phyloP scores from a whole-genome alignment of 257 asterid species.

The Solanum ossicruentum region DNA sequence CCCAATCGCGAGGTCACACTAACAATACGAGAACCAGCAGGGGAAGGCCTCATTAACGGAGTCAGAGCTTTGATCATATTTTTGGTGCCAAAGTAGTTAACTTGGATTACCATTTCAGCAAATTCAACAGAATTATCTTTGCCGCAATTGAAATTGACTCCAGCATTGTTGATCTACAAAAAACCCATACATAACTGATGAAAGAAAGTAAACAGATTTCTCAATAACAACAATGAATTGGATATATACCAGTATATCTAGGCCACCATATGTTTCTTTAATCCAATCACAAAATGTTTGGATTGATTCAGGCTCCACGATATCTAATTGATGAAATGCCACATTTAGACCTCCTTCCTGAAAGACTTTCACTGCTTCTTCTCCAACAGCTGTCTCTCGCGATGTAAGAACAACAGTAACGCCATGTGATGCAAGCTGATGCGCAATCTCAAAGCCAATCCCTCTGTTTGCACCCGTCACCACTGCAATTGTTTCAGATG shows the following conservation, averaged over 20 bases:
- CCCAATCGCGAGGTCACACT: constrained; percentile 73
- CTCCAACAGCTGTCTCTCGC: constrained; percentile 58
- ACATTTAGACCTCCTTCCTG: constrained; percentile 63
- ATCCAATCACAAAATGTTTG: constrained; percentile 48
- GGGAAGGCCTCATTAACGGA: constrained; percentile 65
- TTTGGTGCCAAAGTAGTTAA: constrained; percentile 82
- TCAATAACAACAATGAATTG: neutral
- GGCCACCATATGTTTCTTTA: constrained; percentile 52
- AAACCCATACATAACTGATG: neutral
- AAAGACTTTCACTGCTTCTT: constrained; percentile 54
- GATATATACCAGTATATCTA: constrained; percentile 62
- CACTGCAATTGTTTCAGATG: constrained; percentile 55
- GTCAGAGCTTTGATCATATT: constrained; percentile 59
- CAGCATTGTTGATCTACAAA: constrained; percentile 79
- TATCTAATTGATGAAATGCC: constrained; percentile 59
- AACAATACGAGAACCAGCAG: constrained; percentile 68
- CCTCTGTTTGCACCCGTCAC: constrained; percentile 97
- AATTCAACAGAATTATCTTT: constrained; percentile 59
- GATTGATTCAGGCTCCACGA: constrained; percentile 52
- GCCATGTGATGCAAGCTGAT: constrained; percentile 62
- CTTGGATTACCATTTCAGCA: constrained; percentile 53
- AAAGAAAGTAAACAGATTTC: neutral
- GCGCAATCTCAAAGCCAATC: constrained; percentile 81
- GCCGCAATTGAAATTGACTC: constrained; percentile 71
- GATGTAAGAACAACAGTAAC: constrained; percentile 72